Evolutionary conservation across 2,329 filamentous ascomycete genomes (phyloP).

Genomic region (Corynespora cassiicola): DNA sequence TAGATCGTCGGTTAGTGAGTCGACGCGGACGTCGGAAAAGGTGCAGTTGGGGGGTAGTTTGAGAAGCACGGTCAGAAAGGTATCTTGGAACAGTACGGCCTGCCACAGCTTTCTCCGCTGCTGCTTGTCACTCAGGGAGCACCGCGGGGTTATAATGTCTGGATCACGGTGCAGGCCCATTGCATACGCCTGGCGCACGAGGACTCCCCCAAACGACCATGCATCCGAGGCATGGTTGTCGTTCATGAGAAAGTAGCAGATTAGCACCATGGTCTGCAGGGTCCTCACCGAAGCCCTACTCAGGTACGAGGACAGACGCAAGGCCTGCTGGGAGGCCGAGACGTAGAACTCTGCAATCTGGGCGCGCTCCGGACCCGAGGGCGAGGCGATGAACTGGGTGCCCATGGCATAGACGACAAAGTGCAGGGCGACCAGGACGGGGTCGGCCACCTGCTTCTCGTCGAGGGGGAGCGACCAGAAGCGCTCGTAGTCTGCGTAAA

Average conservation of each 20-base stretch:
- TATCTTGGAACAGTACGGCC: constrained; percentile 80
- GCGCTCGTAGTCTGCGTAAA: constrained; percentile 78
- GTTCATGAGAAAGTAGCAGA: constrained; percentile 84
- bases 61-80: constrained; percentile 78
- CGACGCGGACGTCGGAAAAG: constrained; percentile 79
- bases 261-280: constrained; percentile 82
- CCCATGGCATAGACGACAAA: constrained; percentile 81
- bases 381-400: constrained; percentile 74
- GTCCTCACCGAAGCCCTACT: constrained; percentile 76
- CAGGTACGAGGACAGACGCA: constrained; percentile 77
- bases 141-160: constrained; percentile 72
- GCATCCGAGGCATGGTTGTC: constrained; percentile 85
- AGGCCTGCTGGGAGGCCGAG: constrained; percentile 78
- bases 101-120: constrained; percentile 83
- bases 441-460: constrained; percentile 69
- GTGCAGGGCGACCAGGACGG: constrained; percentile 73
- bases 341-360: constrained; percentile 83
- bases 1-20: constrained; percentile 72
- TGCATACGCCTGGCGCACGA: constrained; percentile 79
- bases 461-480: constrained; percentile 70
- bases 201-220: constrained; percentile 80
- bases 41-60: constrained; percentile 79
- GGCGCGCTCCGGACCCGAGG: constrained; percentile 66
- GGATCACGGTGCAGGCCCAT: constrained; percentile 83
- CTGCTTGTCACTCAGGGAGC: constrained; percentile 75